Base-by-base conservation (phyloP, 164 flowering plant species). In the Piper longum region DNA sequence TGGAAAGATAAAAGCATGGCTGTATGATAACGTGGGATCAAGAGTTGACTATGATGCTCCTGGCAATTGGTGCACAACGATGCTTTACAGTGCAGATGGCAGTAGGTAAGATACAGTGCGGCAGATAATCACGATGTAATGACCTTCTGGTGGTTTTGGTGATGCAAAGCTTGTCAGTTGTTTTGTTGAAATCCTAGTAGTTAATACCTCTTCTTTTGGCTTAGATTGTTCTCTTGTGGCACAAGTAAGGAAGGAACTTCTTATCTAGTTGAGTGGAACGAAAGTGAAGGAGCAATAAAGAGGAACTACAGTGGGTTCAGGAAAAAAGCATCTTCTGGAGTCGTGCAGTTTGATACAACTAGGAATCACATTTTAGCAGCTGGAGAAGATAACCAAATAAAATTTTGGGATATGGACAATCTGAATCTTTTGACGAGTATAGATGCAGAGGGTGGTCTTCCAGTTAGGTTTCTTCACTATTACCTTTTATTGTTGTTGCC, bases 181-280 rank as follows among this genome's bases (percentile, higher is more conserved):
- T 39, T 16, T 2, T 54, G 12, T 5, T 13, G 26, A 8, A 18
- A 4, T 5, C 2, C 2, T 56, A 52, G 56, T 64, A n/a, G 5
- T 7, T 57, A 26, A 7, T 7, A 8, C 36, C 56, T 64, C 58
- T 63, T 57, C 67, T 65, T 55, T 48, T 63, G 16, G 48, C 64
- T 26, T 73, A 89, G 96, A 69, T 80, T 92, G 72, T 92, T 92
- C 68, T 92, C 98, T 54, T 89, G 98, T 76, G 98, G 98, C 51
- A 86, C 98, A 64, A 87, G 91, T 65, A 92, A 87, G 77, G 96
- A 92, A n/a, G 96, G 96, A 41, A 93, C 89, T 0, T 82, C 95
- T 41, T 79, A 40, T 68, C 81, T 89, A 42, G 96, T 92, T 63
- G 98, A 92, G 67, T 92, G 96, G 96, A 87, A 86, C 78, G 98